Evolutionary conservation across 2,329 filamentous ascomycete species (phyloP), one percentile per base, ranked within the genome.

Genomic region (Pseudocercospora eumusae): DNA sequence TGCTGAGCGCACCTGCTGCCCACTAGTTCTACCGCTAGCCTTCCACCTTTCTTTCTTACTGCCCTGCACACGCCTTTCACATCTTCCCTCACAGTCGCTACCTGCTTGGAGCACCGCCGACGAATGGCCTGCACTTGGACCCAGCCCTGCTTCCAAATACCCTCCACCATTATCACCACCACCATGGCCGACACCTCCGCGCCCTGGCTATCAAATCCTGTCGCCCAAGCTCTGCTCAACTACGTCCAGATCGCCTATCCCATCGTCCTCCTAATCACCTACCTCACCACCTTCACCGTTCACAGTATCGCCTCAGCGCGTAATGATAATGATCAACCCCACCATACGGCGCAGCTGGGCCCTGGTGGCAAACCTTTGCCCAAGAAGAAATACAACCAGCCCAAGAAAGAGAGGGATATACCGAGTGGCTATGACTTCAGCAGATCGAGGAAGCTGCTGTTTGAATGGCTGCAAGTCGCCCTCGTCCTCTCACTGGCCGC

Each of bases 311-410:
- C 82, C 63, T 79, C 81, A 20, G 80, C 83, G 42, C 76, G 77
- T 68, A 81, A 75, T 72, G 68, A 69, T 55, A 79, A 78, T 68
- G 78, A 80, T 65, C 75, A 76, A 65, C 60, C 62, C 9, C 62
- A 64, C 7, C 62, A 65, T 57, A 66, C 70, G 73, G 75, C 78
- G 63, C 83, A 84, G 67, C 87, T 83, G 57, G 93, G 93, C n/a
- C 92, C 93, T 1, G 93, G 91, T 60, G 93, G 93, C 68, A 93
- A 96, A 75, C 92, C 92, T 33, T 81, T 97, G 58, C 92, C 92
- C 63, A 89, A 87, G 73, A 86, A 76, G 72, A 80, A 78, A 70
- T 77, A 74, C 59, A 69, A 68, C 36, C 91, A 90, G 61, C 88
- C 86, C 72, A 79, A 77, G 70, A 80, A 79, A 70, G 77, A 75